phyloP scores from a whole-genome alignment of 2,329 filamentous ascomycete species.

The Aspergillus carbonarius region DNA sequence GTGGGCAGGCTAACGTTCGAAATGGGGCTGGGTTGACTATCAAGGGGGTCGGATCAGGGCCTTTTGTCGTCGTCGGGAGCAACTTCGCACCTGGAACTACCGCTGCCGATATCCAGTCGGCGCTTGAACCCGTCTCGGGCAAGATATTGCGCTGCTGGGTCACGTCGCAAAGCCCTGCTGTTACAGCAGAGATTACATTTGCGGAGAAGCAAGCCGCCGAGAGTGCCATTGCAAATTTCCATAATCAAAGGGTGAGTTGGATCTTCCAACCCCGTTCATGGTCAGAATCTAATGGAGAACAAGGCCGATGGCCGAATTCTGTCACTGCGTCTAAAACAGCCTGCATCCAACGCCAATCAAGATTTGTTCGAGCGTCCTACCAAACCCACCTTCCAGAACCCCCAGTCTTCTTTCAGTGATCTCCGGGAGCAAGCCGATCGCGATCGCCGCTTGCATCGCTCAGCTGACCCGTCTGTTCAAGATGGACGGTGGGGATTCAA shows the following conservation, averaged over 20 bases:
- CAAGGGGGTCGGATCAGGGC: slow-evolving; percentile 53
- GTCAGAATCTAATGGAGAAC: slow-evolving; percentile 23
- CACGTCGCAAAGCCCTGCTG: slow-evolving; percentile 53
- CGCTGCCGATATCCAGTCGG: slow-evolving; percentile 63
- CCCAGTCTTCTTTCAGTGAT: slow-evolving; percentile 31
- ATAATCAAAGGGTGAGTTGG: slow-evolving; percentile 58
- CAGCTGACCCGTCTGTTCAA: slow-evolving; percentile 35
- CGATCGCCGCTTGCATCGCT: slow-evolving; percentile 36
- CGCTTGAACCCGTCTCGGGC: slow-evolving; percentile 55
- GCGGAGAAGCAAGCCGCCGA: slow-evolving; percentile 56
- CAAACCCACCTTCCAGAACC: background rate
- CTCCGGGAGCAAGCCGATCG: slow-evolving; percentile 43
- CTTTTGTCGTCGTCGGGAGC: slow-evolving; percentile 58
- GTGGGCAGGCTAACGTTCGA: slow-evolving; percentile 31
- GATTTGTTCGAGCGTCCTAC: slow-evolving; percentile 17
- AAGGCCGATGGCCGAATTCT: slow-evolving; percentile 61
- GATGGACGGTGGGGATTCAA: slow-evolving; percentile 43
- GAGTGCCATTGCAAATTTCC: slow-evolving; percentile 60
- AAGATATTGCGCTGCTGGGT: slow-evolving; percentile 56
- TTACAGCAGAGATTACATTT: slow-evolving; percentile 62
- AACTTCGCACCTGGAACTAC: slow-evolving; percentile 68
- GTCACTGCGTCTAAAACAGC: slow-evolving; percentile 55
- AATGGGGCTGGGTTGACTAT: slow-evolving; percentile 51
- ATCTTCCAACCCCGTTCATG: background rate
- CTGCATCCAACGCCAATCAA: slow-evolving; percentile 5